phyloP scores from a whole-genome alignment of 768 basidiomycete species.

The Porphyrellus cyaneotinctus region DNA sequence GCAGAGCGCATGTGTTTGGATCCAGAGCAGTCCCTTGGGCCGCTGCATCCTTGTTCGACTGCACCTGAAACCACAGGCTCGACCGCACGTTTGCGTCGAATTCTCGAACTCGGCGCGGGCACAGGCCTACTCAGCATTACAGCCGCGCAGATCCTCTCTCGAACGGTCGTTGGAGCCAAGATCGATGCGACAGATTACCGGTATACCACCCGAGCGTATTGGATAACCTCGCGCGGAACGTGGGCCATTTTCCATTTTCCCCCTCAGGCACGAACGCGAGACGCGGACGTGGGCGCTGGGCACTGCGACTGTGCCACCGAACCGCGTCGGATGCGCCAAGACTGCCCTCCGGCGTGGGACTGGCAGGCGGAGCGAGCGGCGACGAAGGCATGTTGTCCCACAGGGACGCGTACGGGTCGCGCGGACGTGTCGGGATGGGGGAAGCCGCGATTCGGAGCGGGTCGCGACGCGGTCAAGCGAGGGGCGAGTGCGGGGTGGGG shows the following conservation, averaged over 20 bases:
- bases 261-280: background rate
- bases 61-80: background rate
- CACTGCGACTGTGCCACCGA: conserved; percentile 33
- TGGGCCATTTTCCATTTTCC: background rate
- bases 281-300: background rate
- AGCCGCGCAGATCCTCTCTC: conserved; percentile 44
- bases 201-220: conserved; percentile 74
- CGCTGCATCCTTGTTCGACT: conserved; percentile 9
- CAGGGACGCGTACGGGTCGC: conserved; percentile 23
- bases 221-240: conserved; percentile 33
- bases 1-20: conserved; percentile 55
- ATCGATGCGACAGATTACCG: conserved; percentile 77
- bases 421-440: conserved; percentile 29
- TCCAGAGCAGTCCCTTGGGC: conserved; percentile 39
- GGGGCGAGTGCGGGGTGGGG: conserved; percentile 29
- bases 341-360: conserved; percentile 55
- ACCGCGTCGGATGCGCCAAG: conserved; percentile 39
- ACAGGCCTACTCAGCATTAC: conserved; percentile 81
- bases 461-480: conserved; percentile 31
- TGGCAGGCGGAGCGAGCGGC: conserved; percentile 42
- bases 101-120: conserved; percentile 83
- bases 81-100: conserved; percentile 30
- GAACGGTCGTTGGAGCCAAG: conserved; percentile 9
- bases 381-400: conserved; percentile 36
- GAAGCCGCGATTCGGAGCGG: conserved; percentile 30